Conservation (phyloP, 306 rosid genomes). For the Gynostemma pentaphyllum region DNA sequence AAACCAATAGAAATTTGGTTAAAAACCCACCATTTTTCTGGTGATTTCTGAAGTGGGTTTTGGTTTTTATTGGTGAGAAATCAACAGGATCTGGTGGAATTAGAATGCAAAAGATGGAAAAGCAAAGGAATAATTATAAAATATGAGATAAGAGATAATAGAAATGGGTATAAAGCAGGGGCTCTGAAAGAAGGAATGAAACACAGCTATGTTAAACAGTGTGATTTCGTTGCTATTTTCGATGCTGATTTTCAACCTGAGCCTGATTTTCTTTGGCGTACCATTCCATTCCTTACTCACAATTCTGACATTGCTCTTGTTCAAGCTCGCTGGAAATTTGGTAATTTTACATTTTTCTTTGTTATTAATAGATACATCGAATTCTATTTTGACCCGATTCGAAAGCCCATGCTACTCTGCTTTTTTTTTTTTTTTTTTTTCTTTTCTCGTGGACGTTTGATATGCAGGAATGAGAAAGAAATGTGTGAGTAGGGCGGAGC, state of each 20-base stretch:
- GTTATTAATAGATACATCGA: too few relatives aligned
- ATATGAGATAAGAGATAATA: slow-evolving; percentile 72
- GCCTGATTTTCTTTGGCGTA: slow-evolving; percentile 58
- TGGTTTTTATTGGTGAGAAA: slow-evolving; percentile 4
- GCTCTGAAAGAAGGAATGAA: slow-evolving; percentile 87
- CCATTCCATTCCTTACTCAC: slow-evolving; percentile 58
- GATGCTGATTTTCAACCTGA: slow-evolving; percentile 98
- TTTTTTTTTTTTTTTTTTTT: too few relatives aligned
- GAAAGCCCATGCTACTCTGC: too few relatives aligned
- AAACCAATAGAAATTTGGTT: not conserved
- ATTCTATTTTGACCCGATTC: too few relatives aligned
- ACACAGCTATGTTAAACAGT: slow-evolving; percentile 63
- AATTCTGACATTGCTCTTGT: slow-evolving; percentile 61
- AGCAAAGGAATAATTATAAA: slow-evolving; percentile 79
- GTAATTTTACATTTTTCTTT: not conserved
- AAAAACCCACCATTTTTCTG: not conserved
- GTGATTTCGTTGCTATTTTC: slow-evolving; percentile 77
- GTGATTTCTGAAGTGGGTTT: slow-evolving; percentile 7
- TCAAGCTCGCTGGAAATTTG: slow-evolving; percentile 94
- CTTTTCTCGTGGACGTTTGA: too few relatives aligned
- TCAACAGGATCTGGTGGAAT: slow-evolving; percentile 52
- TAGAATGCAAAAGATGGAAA: slow-evolving; percentile 70
- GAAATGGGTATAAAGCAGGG: slow-evolving; percentile 91
- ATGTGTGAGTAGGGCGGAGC: too few relatives aligned
- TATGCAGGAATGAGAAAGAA: too few relatives aligned